Evolutionary conservation across 192 early-diverging fungal genomes (phyloP).

Genomic region (Linnemannia elongata): DNA sequence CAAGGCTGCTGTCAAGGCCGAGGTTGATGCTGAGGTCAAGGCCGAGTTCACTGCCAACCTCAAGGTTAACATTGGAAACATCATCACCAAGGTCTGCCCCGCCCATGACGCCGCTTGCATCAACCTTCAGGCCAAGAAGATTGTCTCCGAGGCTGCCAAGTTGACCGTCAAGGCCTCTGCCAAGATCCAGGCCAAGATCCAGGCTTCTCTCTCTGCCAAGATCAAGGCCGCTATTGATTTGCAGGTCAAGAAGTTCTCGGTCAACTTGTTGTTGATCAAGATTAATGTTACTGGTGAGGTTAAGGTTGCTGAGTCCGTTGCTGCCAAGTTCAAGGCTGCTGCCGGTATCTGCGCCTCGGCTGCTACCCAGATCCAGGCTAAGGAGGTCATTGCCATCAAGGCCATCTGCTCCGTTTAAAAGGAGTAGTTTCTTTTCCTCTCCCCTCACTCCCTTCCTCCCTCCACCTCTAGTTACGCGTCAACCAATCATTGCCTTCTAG

Average conservation of each 20-base stretch:
- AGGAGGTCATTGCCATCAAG: conserved; percentile 42
- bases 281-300: conserved; percentile 46
- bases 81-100: conserved; percentile 52
- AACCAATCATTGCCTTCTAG: not conserved
- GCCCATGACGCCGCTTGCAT: conserved; percentile 45
- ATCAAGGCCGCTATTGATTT: conserved; percentile 49
- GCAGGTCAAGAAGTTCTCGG: conserved; percentile 54
- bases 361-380: conserved; percentile 35
- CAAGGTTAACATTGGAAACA: conserved; percentile 47
- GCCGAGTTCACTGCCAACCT: conserved; percentile 47
- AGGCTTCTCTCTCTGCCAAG: conserved; percentile 35
- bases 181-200: conserved; percentile 40
- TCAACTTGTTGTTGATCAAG: conserved; percentile 54
- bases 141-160: conserved; percentile 44
- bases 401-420: conserved; percentile 33
- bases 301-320: conserved; percentile 27
- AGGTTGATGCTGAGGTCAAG: conserved; percentile 52
- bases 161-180: conserved; percentile 53
- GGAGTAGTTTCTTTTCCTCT: not conserved
- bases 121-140: conserved; percentile 41
- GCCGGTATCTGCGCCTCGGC: conserved; percentile 35
- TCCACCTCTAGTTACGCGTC: not conserved
- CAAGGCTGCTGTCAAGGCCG: conserved; percentile 55
- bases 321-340: conserved; percentile 44
- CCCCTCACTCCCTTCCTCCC: not conserved